Percentiles rank a stretch among this genome's conserved stretches.
Conservation (phyloP, 2,329 filamentous ascomycete species). For the Hirsutella minnesotensis region DNA sequence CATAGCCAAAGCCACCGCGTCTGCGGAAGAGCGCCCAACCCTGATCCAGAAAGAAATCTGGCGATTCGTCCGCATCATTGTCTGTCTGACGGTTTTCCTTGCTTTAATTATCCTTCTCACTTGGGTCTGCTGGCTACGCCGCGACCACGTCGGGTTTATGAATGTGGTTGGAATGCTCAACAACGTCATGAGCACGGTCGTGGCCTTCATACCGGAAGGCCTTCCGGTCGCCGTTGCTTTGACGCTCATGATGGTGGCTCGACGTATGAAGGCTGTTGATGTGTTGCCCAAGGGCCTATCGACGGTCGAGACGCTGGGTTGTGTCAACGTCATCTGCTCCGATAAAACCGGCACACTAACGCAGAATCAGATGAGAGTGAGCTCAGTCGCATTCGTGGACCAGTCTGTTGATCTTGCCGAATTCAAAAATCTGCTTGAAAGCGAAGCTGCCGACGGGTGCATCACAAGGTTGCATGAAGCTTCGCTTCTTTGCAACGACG, state of each 20-base stretch:
- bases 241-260: constrained; percentile 56
- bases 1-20: background rate
- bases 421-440: background rate
- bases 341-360: constrained; percentile 35
- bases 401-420: constrained; percentile 6
- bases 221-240: constrained; percentile 56
- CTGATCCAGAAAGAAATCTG: background rate
- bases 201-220: constrained; percentile 42
- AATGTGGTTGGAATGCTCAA: background rate
- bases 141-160: background rate
- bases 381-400: constrained; percentile 7
- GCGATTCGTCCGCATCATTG: background rate
- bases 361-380: constrained; percentile 17
- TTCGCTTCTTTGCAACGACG: constrained; percentile 28
- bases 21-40: background rate
- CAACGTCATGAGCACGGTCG: background rate
- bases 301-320: constrained; percentile 55
- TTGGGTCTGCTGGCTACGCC: background rate
- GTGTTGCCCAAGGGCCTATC: constrained; percentile 55
- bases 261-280: constrained; percentile 60
- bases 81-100: background rate
- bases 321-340: constrained; percentile 64
- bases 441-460: constrained; percentile 7
- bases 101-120: background rate
- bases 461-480: constrained; percentile 15